Conservation (phyloP, 2,329 filamentous ascomycete genomes). For the Paraphoma chrysanthemicola region DNA sequence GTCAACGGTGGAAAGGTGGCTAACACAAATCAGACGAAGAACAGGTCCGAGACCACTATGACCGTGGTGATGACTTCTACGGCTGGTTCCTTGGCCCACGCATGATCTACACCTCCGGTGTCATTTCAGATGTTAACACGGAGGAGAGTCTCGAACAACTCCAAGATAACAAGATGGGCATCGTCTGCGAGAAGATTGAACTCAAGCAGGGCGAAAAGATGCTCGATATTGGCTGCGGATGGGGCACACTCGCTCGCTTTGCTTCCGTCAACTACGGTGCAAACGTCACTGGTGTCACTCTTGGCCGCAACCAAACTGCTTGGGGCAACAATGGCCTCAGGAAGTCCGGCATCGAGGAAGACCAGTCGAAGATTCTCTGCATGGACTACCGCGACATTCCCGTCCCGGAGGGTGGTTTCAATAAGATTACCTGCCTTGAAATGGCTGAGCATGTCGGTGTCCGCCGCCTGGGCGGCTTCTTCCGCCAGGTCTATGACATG, state of each 20-base stretch:
- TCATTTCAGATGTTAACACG: constrained; percentile 84
- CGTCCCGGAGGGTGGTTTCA: constrained; percentile 76
- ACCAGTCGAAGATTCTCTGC: constrained; percentile 91
- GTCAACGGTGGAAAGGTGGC: not conserved
- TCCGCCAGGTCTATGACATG: constrained; percentile 91
- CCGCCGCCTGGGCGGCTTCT: constrained; percentile 81
- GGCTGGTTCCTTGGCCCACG: constrained; percentile 97
- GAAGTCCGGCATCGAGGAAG: constrained; percentile 80
- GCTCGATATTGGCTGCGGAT: constrained; percentile 96
- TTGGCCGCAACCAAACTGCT: constrained; percentile 93
- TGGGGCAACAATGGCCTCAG: constrained; percentile 94
- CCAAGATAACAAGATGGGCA: constrained; percentile 95
- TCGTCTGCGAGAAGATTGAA: constrained; percentile 95
- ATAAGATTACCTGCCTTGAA: constrained; percentile 96
- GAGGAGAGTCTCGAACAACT: constrained; percentile 94
- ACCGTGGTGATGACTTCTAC: constrained; percentile 98
- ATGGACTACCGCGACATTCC: constrained; percentile 97
- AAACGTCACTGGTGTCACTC: constrained; percentile 85
- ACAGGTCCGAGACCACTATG: constrained; percentile 97
- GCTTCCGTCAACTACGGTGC: constrained; percentile 92
- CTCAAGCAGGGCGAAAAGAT: constrained; percentile 81
- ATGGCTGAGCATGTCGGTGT: constrained; percentile 99
- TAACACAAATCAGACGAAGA: constrained; percentile 74
- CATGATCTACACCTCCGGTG: constrained; percentile 97
- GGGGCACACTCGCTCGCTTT: constrained; percentile 94